phyloP scores from a whole-genome alignment of 495 filamentous ascomycete species.

The Penicillium maclennaniae region DNA sequence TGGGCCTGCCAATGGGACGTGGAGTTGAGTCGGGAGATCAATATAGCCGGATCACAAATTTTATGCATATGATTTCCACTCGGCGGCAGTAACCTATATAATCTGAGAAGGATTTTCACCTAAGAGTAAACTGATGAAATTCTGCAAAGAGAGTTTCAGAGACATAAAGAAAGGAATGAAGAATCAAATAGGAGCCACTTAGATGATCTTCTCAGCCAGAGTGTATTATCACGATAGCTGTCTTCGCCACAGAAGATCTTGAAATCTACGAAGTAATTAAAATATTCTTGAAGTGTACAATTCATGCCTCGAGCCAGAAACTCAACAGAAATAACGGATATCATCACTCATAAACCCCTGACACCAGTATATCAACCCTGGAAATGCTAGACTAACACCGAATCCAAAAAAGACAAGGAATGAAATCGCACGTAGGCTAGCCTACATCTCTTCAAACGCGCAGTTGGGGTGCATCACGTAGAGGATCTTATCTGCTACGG shows the following conservation, averaged over 20 bases:
- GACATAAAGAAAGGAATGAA: no score
- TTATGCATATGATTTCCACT: no score
- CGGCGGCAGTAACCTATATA: no score
- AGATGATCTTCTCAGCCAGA: no score
- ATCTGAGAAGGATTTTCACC: no score
- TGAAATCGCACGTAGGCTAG: background rate
- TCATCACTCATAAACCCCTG: slow-evolving; percentile 33
- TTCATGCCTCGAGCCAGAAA: slow-evolving; percentile 11
- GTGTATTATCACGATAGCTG: background rate
- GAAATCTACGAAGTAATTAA: background rate
- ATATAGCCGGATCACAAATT: no score
- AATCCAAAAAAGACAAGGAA: slow-evolving; percentile 16
- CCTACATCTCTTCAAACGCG: slow-evolving; percentile 65
- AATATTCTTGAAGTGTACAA: slow-evolving; percentile 10
- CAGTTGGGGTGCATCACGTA: slow-evolving; percentile 97
- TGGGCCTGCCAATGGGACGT: slow-evolving; percentile 43
- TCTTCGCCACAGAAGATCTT: background rate
- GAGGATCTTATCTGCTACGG: slow-evolving; percentile 52
- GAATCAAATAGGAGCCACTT: no score
- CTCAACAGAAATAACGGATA: slow-evolving; percentile 25
- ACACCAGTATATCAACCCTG: slow-evolving; percentile 24
- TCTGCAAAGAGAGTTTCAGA: no score
- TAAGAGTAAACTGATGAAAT: no score
- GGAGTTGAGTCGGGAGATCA: slow-evolving; percentile 17
- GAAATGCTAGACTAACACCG: slow-evolving; percentile 24